phyloP scores from a whole-genome alignment of 1,284 basidiomycete species.

The Pseudozyma hubeiensis region DNA sequence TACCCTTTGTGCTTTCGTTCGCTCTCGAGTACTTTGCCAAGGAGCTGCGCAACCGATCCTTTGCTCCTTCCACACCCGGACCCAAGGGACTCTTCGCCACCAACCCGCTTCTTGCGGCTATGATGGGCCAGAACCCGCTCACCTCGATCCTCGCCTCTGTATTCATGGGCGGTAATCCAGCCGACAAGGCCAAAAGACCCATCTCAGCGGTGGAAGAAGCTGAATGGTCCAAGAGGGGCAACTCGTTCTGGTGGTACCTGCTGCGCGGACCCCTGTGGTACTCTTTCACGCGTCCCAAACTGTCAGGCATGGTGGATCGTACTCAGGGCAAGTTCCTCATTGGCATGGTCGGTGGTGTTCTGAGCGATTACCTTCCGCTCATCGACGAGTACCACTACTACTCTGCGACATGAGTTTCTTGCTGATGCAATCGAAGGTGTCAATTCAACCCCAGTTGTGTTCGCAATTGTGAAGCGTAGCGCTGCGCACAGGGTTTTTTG shows the following conservation, averaged over 20 bases:
- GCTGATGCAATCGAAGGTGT: background rate
- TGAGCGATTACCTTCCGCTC: slow-evolving; percentile 90
- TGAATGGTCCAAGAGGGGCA: slow-evolving; percentile 84
- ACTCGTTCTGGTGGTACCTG: slow-evolving; percentile 85
- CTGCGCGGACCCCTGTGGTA: slow-evolving; percentile 90
- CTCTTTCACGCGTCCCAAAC: slow-evolving; percentile 80
- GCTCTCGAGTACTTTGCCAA: slow-evolving; percentile 57
- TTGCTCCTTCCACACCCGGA: slow-evolving; percentile 13
- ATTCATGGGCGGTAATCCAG: slow-evolving; percentile 43
- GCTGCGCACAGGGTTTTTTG: no score
- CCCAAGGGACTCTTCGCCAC: slow-evolving; percentile 20
- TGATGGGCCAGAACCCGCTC: slow-evolving; percentile 61
- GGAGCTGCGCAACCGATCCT: slow-evolving; percentile 48
- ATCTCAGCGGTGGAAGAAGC: slow-evolving; percentile 68
- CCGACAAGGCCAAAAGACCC: slow-evolving; percentile 46
- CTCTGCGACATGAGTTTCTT: slow-evolving; percentile 44
- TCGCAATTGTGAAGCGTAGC: no score
- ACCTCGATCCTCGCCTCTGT: slow-evolving; percentile 54
- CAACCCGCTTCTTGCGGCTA: slow-evolving; percentile 55
- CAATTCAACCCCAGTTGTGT: no score
- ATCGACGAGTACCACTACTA: slow-evolving; percentile 95
- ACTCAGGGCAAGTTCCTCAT: slow-evolving; percentile 79
- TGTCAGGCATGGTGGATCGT: slow-evolving; percentile 75
- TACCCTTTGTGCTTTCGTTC: slow-evolving; percentile 58
- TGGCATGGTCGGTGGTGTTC: slow-evolving; percentile 79